Percentiles rank a stretch among this genome's conserved stretches.
phyloP scores from a whole-genome alignment of 2,329 filamentous ascomycete genomes.

The Penicillium sp. region DNA sequence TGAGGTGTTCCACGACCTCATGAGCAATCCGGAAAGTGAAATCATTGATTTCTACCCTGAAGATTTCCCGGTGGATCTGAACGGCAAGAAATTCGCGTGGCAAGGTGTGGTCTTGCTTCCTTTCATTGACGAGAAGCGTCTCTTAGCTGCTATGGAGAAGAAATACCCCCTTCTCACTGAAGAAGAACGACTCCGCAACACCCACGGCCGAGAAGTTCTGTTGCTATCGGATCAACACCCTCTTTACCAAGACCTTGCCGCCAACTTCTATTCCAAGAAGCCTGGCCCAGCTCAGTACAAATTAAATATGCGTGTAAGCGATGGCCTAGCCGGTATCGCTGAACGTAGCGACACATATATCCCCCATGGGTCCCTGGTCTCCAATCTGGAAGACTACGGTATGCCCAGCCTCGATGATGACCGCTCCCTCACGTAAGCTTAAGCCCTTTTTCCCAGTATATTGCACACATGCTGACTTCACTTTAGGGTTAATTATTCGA shows the following conservation, averaged over 20 bases:
- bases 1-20: slow-evolving; percentile 81
- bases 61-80: slow-evolving; percentile 89
- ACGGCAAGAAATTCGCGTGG: slow-evolving; percentile 98
- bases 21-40: slow-evolving; percentile 82
- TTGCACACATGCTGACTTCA: slow-evolving; percentile 28
- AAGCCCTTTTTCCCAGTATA: background rate
- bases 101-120: slow-evolving; percentile 91
- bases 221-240: slow-evolving; percentile 81
- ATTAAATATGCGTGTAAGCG: slow-evolving; percentile 72
- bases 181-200: slow-evolving; percentile 77
- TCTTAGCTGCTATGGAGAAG: slow-evolving; percentile 77
- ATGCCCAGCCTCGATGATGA: slow-evolving; percentile 82
- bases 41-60: slow-evolving; percentile 98
- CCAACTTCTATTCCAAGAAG: slow-evolving; percentile 90
- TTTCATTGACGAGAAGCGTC: slow-evolving; percentile 89
- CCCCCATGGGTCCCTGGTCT: slow-evolving; percentile 77
- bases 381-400: slow-evolving; percentile 69
- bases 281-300: slow-evolving; percentile 66
- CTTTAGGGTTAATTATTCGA: slow-evolving; percentile 76
- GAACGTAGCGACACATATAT: slow-evolving; percentile 82
- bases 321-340: slow-evolving; percentile 76
- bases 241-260: slow-evolving; percentile 80
- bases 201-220: slow-evolving; percentile 75
- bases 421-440: slow-evolving; percentile 74
- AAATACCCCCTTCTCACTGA: slow-evolving; percentile 77